Conservation (phyloP, 345 rosid species). For the Garcia nutans region DNA sequence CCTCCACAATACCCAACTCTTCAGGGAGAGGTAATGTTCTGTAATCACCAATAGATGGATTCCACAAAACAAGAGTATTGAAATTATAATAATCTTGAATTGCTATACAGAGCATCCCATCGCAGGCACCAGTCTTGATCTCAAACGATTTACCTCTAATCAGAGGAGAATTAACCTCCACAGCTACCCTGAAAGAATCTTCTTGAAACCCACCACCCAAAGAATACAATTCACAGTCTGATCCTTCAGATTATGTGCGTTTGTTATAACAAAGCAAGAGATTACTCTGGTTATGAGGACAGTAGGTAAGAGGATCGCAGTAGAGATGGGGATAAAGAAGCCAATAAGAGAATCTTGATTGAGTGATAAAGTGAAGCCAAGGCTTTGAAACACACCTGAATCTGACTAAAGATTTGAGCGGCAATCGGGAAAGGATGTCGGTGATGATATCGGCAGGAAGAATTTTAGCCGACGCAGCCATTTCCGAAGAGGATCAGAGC, state of each 20-base stretch:
- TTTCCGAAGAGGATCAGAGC: too few species aligned
- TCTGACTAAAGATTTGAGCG: slow-evolving; percentile 28
- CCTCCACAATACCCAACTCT: background rate
- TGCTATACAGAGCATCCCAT: slow-evolving; percentile 14
- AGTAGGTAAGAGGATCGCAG: background rate
- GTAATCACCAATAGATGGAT: slow-evolving; percentile 6
- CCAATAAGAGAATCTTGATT: slow-evolving; percentile 2
- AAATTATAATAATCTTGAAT: background rate
- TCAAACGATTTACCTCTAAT: background rate
- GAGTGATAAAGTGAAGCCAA: slow-evolving; percentile 9
- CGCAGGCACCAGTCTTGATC: slow-evolving; percentile 6
- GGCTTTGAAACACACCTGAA: slow-evolving; percentile 33
- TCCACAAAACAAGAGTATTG: slow-evolving; percentile 3
- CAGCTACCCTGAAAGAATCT: background rate
- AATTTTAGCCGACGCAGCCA: background rate
- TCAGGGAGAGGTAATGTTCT: slow-evolving; percentile 1
- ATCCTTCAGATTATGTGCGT: background rate
- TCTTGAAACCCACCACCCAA: background rate
- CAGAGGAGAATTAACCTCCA: background rate
- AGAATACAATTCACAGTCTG: background rate
- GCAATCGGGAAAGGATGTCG: slow-evolving; percentile 30
- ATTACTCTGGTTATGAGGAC: background rate
- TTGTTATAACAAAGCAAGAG: background rate
- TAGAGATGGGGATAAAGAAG: background rate
- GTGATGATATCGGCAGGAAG: background rate